phyloP scores from a whole-genome alignment of 2,329 filamentous ascomycete species.

The Fusarium sp. region DNA sequence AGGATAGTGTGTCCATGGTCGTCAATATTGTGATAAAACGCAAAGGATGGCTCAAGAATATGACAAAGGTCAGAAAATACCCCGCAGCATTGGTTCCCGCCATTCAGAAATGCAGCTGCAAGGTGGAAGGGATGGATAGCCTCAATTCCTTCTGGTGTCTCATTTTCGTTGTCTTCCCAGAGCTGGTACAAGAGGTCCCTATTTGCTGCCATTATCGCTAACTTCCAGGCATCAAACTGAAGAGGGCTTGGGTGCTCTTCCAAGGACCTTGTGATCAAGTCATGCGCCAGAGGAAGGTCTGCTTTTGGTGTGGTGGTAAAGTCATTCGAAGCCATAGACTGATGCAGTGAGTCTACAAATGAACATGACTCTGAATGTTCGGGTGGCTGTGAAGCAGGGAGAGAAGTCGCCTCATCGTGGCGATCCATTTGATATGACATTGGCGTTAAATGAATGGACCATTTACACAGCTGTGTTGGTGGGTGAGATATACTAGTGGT shows the following conservation, averaged over 20 bases:
- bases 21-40: rapidly evolving
- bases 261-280: neutral
- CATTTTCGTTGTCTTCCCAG: rapidly evolving
- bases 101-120: neutral
- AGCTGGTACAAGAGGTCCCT: rapidly evolving
- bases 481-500: neutral
- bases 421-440: no score
- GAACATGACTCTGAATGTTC: rapidly evolving
- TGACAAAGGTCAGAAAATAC: rapidly evolving
- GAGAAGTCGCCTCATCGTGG: no score
- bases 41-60: rapidly evolving
- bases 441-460: neutral
- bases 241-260: rapidly evolving
- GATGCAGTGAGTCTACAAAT: neutral
- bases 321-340: neutral
- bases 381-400: neutral
- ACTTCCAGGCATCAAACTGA: neutral
- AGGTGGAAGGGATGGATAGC: neutral
- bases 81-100: neutral
- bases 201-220: neutral
- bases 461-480: neutral
- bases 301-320: neutral
- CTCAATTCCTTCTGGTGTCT: neutral
- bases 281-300: neutral
- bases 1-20: neutral